These are phyloP conservation scores for Colletotrichum gigasporum DNA, from an alignment of 2,329 filamentous ascomycete genomes.

Conservation along the genomic window DNA sequence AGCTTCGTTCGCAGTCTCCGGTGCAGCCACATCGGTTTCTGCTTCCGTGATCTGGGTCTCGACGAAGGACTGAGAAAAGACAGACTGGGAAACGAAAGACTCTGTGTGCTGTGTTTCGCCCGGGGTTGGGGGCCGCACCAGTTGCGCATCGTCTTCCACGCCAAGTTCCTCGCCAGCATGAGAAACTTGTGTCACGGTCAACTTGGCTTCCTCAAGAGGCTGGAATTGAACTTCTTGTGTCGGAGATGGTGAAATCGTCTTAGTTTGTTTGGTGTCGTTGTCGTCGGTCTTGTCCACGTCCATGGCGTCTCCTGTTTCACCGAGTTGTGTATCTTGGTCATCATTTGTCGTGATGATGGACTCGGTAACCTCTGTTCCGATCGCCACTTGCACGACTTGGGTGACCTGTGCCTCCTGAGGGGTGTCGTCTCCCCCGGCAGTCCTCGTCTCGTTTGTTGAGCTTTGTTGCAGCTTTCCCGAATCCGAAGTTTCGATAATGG, in stretches of 20 bases:
- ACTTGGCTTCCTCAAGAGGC: background rate
- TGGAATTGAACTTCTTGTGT: background rate
- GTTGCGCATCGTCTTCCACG: background rate
- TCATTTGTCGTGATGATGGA: background rate
- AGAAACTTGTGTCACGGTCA: background rate
- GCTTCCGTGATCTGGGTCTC: conserved; percentile 24
- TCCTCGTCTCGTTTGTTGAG: background rate
- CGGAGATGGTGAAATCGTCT: conserved; percentile 4
- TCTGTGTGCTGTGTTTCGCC: conserved; percentile 17
- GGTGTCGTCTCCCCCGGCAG: background rate
- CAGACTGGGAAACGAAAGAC: background rate
- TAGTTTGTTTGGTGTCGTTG: background rate
- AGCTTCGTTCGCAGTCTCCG: background rate
- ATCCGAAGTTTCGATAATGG: conserved; percentile 20
- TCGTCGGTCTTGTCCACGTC: conserved; percentile 15
- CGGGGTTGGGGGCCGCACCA: conserved; percentile 4
- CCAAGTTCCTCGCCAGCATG: background rate
- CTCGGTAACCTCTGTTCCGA: background rate
- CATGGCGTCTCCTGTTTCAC: conserved; percentile 6
- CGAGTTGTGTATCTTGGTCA: background rate
- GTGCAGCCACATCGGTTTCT: conserved; percentile 6
- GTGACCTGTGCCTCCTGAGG: background rate
- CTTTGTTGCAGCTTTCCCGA: background rate
- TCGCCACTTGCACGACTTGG: background rate
- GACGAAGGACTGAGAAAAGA: background rate